Evolutionary conservation across 805 yeast genomes (phyloP).

Genomic region (Candida sonorensis): DNA sequence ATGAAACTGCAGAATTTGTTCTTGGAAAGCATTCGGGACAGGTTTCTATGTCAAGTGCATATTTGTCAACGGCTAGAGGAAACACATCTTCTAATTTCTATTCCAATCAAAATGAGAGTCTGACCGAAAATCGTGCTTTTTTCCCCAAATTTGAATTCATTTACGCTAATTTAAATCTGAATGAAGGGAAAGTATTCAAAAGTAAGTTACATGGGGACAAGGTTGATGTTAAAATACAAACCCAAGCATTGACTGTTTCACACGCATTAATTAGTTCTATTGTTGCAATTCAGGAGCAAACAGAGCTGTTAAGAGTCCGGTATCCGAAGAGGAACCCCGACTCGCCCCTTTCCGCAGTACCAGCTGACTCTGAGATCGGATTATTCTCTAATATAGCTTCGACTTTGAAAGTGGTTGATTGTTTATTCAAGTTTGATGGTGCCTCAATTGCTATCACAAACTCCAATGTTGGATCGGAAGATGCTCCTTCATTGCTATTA

Average conservation of each 20-base stretch:
- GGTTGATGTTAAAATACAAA: constrained; percentile 56
- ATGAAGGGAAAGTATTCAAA: constrained; percentile 31
- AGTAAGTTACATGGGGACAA: constrained; percentile 59
- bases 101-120: constrained; percentile 37
- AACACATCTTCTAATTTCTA: constrained; percentile 38
- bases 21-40: constrained; percentile 59
- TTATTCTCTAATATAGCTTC: constrained; percentile 11
- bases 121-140: constrained; percentile 53
- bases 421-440: constrained; percentile 58
- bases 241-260: constrained; percentile 47
- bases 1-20: constrained; percentile 62
- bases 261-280: constrained; percentile 46
- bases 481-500: constrained; percentile 47
- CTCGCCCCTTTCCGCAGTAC: too few species aligned
- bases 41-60: constrained; percentile 61
- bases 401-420: constrained; percentile 34
- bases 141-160: constrained; percentile 62
- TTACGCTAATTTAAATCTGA: constrained; percentile 24
- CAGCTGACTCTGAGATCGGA: constrained; percentile 15
- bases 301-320: constrained; percentile 4
- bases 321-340: not conserved
- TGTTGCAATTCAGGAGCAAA: constrained; percentile 24
- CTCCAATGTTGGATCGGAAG: constrained; percentile 35
- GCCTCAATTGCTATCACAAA: constrained; percentile 49
- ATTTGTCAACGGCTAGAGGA: constrained; percentile 66